A percentile compares a stretch with the other conserved stretches of the same genome.
phyloP scores from a whole-genome alignment of 352 stramenopile species.

The Globisporangium parvum region DNA sequence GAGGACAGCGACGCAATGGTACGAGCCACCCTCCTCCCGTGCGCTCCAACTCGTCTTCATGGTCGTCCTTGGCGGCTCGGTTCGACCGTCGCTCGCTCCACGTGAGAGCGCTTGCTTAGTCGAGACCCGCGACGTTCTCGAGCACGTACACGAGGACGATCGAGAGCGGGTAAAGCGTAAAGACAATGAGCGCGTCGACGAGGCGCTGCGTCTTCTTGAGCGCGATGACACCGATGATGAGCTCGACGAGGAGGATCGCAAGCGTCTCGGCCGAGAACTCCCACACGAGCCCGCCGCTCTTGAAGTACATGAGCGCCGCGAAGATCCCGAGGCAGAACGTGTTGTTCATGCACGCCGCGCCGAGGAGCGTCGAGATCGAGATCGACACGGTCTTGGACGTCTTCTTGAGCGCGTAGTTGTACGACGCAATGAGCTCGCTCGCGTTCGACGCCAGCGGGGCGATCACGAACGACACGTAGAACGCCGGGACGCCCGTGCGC shows the following conservation, averaged over 20 bases:
- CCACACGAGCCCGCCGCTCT: conserved; percentile 90
- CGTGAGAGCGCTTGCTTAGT: conserved; percentile 67
- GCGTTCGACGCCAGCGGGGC: conserved; percentile 98
- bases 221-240: conserved; percentile 79
- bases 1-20: too few relatives aligned
- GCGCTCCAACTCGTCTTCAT: neutral
- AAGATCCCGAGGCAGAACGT: conserved; percentile 99
- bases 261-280: conserved; percentile 97
- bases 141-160: conserved; percentile 91
- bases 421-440: conserved; percentile 95
- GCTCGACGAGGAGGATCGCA: conserved; percentile 94
- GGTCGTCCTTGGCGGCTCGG: neutral
- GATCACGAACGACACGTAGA: conserved; percentile 98
- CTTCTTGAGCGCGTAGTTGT: conserved; percentile 98
- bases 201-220: conserved; percentile 88
- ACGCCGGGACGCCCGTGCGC: conserved; percentile 88
- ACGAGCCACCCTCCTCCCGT: too few relatives aligned
- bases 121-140: conserved; percentile 88
- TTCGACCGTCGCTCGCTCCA: neutral
- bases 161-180: conserved; percentile 91
- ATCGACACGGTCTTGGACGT: conserved; percentile 97
- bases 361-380: conserved; percentile 90
- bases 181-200: conserved; percentile 74
- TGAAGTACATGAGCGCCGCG: conserved; percentile 95
- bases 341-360: conserved; percentile 99